These are phyloP conservation scores for Priceomyces carsonii DNA, from an alignment of 805 yeast species.

Conservation along the genomic window DNA sequence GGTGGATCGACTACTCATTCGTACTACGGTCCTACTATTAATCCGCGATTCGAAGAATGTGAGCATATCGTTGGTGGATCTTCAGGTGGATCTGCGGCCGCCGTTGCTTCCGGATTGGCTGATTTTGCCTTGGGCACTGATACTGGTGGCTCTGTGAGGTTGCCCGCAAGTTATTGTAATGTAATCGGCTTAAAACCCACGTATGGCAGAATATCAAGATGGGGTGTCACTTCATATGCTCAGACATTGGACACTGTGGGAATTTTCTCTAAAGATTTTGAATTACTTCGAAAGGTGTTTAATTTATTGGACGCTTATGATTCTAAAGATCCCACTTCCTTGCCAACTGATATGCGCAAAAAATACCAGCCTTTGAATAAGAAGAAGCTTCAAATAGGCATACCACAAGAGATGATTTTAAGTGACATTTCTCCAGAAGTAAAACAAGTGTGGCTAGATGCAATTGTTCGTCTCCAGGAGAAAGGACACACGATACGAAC, in stretches of 20 bases:
- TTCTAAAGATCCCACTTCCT: slow-evolving; percentile 75
- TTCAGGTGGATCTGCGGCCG: slow-evolving; percentile 95
- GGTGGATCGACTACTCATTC: slow-evolving; percentile 72
- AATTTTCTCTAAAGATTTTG: slow-evolving; percentile 56
- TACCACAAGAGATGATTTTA: slow-evolving; percentile 67
- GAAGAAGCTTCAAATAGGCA: slow-evolving; percentile 56
- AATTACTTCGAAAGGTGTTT: slow-evolving; percentile 50
- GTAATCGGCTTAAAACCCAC: slow-evolving; percentile 89
- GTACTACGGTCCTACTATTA: slow-evolving; percentile 55
- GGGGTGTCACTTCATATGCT: slow-evolving; percentile 92
- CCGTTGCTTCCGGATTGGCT: slow-evolving; percentile 70
- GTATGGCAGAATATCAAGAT: slow-evolving; percentile 87
- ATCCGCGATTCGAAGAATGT: slow-evolving; percentile 41
- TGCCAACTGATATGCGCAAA: slow-evolving; percentile 38
- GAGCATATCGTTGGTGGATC: slow-evolving; percentile 76
- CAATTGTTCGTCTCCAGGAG: slow-evolving; percentile 44
- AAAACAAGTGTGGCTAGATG: slow-evolving; percentile 45
- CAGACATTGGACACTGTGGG: slow-evolving; percentile 97
- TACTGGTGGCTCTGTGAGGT: slow-evolving; percentile 94
- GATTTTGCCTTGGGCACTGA: slow-evolving; percentile 90
- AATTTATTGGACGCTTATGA: slow-evolving; percentile 61
- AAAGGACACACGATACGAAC: slow-evolving; percentile 56
- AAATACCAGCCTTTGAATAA: slow-evolving; percentile 17
- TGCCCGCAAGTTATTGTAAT: slow-evolving; percentile 89
- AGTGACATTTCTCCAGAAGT: slow-evolving; percentile 53